These are phyloP conservation scores for Rhazya stricta DNA, from an alignment of 257 asterid genomes.

Conservation along the genomic window DNA sequence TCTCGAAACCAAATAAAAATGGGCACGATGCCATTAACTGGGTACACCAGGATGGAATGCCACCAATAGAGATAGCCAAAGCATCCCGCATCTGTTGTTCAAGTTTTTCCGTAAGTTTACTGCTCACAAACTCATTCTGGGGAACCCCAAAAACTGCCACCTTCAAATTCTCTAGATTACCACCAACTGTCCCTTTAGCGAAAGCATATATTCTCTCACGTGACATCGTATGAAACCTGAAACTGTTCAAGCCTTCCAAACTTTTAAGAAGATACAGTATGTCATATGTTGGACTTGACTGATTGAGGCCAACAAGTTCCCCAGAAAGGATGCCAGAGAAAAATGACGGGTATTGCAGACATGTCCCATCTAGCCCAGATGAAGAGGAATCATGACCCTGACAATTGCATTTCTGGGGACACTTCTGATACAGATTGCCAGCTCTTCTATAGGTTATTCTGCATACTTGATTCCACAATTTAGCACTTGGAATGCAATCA, in stretches of 20 bases:
- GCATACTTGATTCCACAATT: constrained; percentile 64
- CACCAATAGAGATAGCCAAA: constrained; percentile 59
- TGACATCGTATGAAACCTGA: constrained; percentile 55
- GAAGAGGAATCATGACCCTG: constrained; percentile 32
- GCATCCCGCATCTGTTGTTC: constrained; percentile 91
- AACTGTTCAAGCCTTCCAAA: constrained; percentile 70
- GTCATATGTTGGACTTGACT: constrained; percentile 52
- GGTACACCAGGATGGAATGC: constrained; percentile 88
- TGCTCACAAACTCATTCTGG: constrained; percentile 67
- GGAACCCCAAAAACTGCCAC: constrained; percentile 36
- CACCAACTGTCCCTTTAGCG: constrained; percentile 47
- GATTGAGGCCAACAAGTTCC: constrained; percentile 37
- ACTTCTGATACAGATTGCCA: constrained; percentile 22
- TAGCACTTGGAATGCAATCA: constrained; percentile 35
- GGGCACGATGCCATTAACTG: constrained; percentile 72
- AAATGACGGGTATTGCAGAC: constrained; percentile 29
- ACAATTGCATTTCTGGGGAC: constrained; percentile 21
- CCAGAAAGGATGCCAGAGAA: constrained; percentile 41
- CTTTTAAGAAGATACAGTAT: constrained; percentile 65
- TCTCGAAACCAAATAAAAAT: constrained; percentile 77
- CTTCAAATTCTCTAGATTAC: constrained; percentile 39
- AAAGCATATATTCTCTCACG: constrained; percentile 47
- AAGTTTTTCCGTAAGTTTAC: constrained; percentile 77
- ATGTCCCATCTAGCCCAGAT: constrained; percentile 25
- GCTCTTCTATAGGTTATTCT: constrained; percentile 56